These are phyloP conservation scores for Colletotrichum sidae DNA, from an alignment of 2,329 filamentous ascomycete genomes.

Conservation along the genomic window DNA sequence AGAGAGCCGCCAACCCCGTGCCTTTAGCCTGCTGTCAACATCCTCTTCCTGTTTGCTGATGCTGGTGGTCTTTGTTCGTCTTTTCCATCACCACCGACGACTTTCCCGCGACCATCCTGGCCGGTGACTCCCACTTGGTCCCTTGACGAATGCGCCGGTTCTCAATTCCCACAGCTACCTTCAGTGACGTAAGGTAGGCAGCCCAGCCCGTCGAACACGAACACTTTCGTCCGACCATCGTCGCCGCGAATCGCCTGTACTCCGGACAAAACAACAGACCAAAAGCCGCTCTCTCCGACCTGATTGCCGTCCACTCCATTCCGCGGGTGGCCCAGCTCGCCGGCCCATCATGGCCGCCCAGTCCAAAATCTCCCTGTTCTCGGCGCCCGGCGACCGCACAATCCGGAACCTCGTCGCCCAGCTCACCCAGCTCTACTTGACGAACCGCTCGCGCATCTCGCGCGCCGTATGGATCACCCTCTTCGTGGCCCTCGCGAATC, in stretches of 20 bases:
- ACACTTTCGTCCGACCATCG: background rate
- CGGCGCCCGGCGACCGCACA: slow-evolving; percentile 66
- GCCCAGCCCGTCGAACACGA: background rate
- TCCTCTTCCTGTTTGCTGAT: slow-evolving; percentile 8
- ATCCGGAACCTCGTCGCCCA: slow-evolving; percentile 74
- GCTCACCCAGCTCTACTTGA: slow-evolving; percentile 79
- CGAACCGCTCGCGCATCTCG: slow-evolving; percentile 84
- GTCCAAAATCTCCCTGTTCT: slow-evolving; percentile 75
- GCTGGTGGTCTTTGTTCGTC: background rate
- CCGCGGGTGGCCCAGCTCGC: slow-evolving; percentile 11
- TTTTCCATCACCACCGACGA: background rate
- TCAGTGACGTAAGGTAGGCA: slow-evolving; percentile 26
- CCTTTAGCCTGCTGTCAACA: slow-evolving; percentile 19
- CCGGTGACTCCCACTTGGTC: slow-evolving; percentile 2
- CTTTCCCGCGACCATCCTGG: background rate
- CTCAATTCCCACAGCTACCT: slow-evolving; percentile 8
- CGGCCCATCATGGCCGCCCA: slow-evolving; percentile 73
- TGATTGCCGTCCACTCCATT: background rate
- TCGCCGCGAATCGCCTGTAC: background rate
- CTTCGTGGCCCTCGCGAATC: slow-evolving; percentile 83
- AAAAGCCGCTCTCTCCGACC: background rate
- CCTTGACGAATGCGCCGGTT: slow-evolving; percentile 22
- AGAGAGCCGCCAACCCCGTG: slow-evolving; percentile 27
- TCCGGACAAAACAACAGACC: background rate
- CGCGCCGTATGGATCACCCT: slow-evolving; percentile 86